phyloP scores from a whole-genome alignment of 176 grass and related monocot genomes.

The Aegilops tauschii region DNA sequence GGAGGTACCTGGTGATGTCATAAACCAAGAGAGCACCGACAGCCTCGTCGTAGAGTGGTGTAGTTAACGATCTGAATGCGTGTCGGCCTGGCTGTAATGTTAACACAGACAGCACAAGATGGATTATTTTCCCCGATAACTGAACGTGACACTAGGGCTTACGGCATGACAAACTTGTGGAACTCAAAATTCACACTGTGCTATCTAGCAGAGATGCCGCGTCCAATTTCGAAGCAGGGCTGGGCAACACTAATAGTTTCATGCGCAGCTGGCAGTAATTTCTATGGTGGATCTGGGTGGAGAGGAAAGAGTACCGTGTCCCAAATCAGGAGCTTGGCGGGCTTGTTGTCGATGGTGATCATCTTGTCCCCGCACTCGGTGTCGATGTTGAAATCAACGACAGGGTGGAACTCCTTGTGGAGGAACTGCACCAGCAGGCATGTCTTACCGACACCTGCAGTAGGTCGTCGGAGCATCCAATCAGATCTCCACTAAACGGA shows the following conservation, averaged over 20 bases:
- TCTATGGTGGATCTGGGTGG: background rate
- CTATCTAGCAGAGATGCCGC: no score
- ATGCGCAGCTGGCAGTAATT: background rate
- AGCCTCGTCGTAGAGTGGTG: constrained; percentile 69
- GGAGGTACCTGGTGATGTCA: constrained; percentile 58
- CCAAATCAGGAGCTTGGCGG: constrained; percentile 86
- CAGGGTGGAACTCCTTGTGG: constrained; percentile 78
- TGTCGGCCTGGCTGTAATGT: constrained; percentile 56
- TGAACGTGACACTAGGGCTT: background rate
- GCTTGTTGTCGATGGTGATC: constrained; percentile 74
- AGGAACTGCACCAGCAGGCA: constrained; percentile 81
- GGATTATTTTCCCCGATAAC: background rate
- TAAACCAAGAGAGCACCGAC: constrained; percentile 72
- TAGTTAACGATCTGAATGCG: constrained; percentile 73
- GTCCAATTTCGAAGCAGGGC: no score
- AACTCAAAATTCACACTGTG: no score
- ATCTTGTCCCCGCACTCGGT: constrained; percentile 70
- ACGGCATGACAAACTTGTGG: background rate
- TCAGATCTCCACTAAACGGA: background rate
- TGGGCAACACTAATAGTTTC: no score
- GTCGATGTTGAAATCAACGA: constrained; percentile 74
- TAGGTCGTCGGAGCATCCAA: no score
- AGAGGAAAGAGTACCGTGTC: constrained; percentile 40
- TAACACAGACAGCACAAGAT: constrained; percentile 3
- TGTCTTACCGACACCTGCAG: constrained; percentile 70